Percentiles rank a stretch among this genome's conserved stretches.
These are phyloP conservation scores for Panicum virgatum DNA, from an alignment of 202 grass and related monocot species.

Conservation along the genomic window DNA sequence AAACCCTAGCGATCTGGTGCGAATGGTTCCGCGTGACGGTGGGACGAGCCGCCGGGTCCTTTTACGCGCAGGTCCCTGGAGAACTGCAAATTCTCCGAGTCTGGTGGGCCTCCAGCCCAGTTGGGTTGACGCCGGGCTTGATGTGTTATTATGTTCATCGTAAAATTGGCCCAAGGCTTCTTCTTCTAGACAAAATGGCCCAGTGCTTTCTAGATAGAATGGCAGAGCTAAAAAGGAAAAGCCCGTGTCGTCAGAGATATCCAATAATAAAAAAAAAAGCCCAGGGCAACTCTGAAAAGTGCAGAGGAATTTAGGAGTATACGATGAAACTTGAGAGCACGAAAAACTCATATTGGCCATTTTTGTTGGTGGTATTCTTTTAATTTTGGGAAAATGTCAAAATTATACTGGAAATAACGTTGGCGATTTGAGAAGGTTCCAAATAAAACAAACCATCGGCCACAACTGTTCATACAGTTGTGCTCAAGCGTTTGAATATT, in stretches of 20 bases:
- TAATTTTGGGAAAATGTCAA: neutral
- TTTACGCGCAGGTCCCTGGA: slow-evolving; percentile 1
- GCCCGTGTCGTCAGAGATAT: no score
- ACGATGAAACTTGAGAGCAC: no score
- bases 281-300: no score
- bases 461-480: neutral
- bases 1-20: slow-evolving; percentile 41
- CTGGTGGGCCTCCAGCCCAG: neutral
- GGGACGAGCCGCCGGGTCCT: neutral
- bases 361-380: no score
- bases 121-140: neutral
- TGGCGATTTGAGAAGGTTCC: neutral
- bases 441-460: neutral
- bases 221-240: neutral
- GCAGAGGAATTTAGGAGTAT: no score
- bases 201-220: no score
- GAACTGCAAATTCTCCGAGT: neutral
- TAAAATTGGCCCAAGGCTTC: neutral
- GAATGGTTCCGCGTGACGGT: neutral
- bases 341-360: no score
- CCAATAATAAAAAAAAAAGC: no score
- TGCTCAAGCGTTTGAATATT: no score
- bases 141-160: no score
- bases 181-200: neutral
- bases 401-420: neutral